Evolutionary conservation across 768 basidiomycete genomes (phyloP).

Genomic region (Boletus coccyginus): DNA sequence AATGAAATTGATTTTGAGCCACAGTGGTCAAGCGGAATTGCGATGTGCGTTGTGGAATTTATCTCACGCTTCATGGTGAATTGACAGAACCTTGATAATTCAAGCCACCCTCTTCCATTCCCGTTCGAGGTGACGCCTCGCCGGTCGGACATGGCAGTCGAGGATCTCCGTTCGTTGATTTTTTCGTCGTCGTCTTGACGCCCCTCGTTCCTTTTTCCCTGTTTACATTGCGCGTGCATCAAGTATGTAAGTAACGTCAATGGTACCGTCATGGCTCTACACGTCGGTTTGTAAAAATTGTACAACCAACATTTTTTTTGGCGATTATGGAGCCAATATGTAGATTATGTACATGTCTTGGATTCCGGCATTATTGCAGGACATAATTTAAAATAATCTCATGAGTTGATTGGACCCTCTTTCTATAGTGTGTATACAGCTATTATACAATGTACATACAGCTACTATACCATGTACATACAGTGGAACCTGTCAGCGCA

Average conservation of each 20-base stretch:
- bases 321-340: too few species aligned
- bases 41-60: slow-evolving; percentile 6
- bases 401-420: too few species aligned
- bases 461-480: too few species aligned
- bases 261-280: background rate
- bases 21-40: slow-evolving; percentile 15
- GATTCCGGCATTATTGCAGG: too few species aligned
- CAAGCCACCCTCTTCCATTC: slow-evolving; percentile 20
- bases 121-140: slow-evolving; percentile 14
- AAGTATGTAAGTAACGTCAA: background rate
- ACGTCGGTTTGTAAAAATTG: too few species aligned
- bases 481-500: too few species aligned
- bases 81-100: background rate
- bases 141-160: background rate
- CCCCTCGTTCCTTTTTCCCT: background rate
- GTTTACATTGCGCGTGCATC: background rate
- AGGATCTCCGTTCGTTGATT: slow-evolving; percentile 2
- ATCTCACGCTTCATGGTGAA: too few species aligned
- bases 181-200: background rate
- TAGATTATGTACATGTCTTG: too few species aligned
- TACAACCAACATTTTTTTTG: too few species aligned
- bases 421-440: too few species aligned
- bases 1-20: slow-evolving; percentile 20
- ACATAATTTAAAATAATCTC: too few species aligned
- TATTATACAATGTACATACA: too few species aligned